phyloP scores from a whole-genome alignment of 2,329 filamentous ascomycete genomes.

The Hymenoscyphus fraxineus region DNA sequence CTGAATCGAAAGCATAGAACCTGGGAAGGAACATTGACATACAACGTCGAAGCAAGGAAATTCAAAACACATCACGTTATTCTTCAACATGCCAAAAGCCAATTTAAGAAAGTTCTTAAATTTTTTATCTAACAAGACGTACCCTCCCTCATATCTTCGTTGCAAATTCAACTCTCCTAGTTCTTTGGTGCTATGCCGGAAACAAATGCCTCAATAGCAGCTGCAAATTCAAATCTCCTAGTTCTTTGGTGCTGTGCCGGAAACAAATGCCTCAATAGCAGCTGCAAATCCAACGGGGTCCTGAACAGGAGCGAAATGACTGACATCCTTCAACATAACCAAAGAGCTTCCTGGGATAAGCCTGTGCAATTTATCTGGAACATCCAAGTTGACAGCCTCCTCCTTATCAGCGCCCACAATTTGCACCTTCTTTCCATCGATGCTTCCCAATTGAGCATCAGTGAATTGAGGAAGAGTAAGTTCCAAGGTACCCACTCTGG shows the following conservation, averaged over 20 bases:
- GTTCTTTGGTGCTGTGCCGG: no score
- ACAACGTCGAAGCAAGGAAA: no score
- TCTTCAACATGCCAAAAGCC: no score
- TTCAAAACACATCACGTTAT: no score
- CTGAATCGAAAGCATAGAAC: no score
- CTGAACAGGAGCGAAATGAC: constrained; percentile 43
- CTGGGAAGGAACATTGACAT: no score
- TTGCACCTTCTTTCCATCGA: constrained; percentile 31
- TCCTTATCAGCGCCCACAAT: constrained; percentile 34
- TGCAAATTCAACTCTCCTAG: no score
- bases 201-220: constrained; percentile 3
- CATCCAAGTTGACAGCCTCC: constrained; percentile 40
- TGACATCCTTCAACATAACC: constrained; percentile 38
- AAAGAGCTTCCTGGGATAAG: constrained; percentile 39
- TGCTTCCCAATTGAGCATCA: constrained; percentile 20
- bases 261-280: constrained; percentile 2
- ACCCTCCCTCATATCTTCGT: no score
- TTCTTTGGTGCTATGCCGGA: no score
- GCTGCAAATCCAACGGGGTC: constrained; percentile 30
- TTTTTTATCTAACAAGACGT: no score
- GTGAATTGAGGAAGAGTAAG: constrained; percentile 35
- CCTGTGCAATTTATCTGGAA: constrained; percentile 35
- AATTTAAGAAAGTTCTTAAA: no score
- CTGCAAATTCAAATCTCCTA: background rate
- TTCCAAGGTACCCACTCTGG: constrained; percentile 39